Conservation (phyloP, 306 rosid genomes). For the Trifolium subterraneum region DNA sequence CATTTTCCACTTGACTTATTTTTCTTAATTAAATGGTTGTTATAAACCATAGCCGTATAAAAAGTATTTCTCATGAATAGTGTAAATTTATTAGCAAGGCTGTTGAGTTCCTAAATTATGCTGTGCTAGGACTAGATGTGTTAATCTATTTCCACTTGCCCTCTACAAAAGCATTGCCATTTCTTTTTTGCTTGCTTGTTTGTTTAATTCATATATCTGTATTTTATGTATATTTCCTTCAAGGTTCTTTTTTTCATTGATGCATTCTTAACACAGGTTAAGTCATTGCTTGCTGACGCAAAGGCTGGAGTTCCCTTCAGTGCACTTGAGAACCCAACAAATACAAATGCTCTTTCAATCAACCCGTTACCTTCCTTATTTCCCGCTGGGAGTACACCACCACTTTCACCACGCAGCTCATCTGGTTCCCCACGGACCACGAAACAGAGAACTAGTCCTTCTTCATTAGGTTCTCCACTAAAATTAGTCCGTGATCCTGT, state of each 20-base stretch:
- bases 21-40: no score
- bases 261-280: slow-evolving; percentile 58
- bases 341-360: slow-evolving; percentile 51
- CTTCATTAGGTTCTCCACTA: slow-evolving; percentile 70
- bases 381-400: slow-evolving; percentile 74
- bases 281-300: slow-evolving; percentile 70
- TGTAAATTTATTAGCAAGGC: slow-evolving; percentile 13
- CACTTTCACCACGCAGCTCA: slow-evolving; percentile 85
- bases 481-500: slow-evolving; percentile 67
- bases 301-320: slow-evolving; percentile 56
- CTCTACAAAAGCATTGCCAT: slow-evolving; percentile 15
- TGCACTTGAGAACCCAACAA: slow-evolving; percentile 54
- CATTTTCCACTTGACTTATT: no score
- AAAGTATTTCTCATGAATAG: slow-evolving; percentile 9
- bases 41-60: no score
- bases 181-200: not conserved
- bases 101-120: slow-evolving; percentile 26
- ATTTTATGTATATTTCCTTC: slow-evolving; percentile 10
- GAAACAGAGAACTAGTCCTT: slow-evolving; percentile 73
- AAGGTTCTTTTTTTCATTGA: slow-evolving; percentile 30
- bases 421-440: slow-evolving; percentile 72
- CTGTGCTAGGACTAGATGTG: not conserved
- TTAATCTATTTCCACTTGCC: slow-evolving; percentile 21
- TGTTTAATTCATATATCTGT: slow-evolving; percentile 20
- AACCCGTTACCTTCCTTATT: slow-evolving; percentile 66